A percentile compares a stretch with the other conserved stretches of the same genome.
These are phyloP conservation scores for Micractinium sp. DNA, from an alignment of 139 green algal genomes.

Conservation along the genomic window DNA sequence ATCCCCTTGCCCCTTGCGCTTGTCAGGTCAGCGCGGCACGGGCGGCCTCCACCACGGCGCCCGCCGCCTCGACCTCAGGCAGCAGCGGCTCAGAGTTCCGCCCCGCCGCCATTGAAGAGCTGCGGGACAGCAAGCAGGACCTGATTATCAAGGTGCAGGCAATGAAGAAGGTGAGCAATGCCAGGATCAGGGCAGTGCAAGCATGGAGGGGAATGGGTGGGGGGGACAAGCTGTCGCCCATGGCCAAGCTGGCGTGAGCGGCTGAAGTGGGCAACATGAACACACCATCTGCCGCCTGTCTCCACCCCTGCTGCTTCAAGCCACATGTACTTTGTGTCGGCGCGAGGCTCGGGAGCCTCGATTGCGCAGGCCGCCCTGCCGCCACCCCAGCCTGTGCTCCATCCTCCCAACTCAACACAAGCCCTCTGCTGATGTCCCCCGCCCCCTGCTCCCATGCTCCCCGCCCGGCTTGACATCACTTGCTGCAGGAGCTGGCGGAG, in stretches of 20 bases:
- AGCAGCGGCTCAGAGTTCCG: background rate
- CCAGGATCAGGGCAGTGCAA: background rate
- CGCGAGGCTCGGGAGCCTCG: too few relatives aligned
- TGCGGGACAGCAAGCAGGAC: conserved; percentile 36
- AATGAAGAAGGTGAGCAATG: conserved; percentile 13
- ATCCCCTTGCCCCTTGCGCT: background rate
- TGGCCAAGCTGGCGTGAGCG: too few relatives aligned
- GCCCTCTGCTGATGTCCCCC: background rate
- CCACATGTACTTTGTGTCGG: too few relatives aligned
- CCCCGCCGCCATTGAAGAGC: background rate
- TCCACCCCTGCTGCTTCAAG: too few relatives aligned
- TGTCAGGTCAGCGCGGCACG: background rate
- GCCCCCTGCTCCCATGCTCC: background rate
- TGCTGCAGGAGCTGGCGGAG: conserved; percentile 20
- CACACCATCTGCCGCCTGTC: too few relatives aligned
- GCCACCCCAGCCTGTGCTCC: too few relatives aligned
- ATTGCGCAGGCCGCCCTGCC: too few relatives aligned
- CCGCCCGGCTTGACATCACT: too few relatives aligned
- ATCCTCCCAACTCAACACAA: too few relatives aligned
- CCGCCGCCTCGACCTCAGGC: background rate
- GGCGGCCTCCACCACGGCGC: too few relatives aligned
- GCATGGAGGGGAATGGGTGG: background rate
- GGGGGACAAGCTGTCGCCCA: too few relatives aligned
- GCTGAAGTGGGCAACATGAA: too few relatives aligned
- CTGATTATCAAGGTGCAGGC: conserved; percentile 32